These are phyloP conservation scores for Acarospora socialis DNA, from an alignment of 2,329 filamentous ascomycete genomes.

Conservation along the genomic window DNA sequence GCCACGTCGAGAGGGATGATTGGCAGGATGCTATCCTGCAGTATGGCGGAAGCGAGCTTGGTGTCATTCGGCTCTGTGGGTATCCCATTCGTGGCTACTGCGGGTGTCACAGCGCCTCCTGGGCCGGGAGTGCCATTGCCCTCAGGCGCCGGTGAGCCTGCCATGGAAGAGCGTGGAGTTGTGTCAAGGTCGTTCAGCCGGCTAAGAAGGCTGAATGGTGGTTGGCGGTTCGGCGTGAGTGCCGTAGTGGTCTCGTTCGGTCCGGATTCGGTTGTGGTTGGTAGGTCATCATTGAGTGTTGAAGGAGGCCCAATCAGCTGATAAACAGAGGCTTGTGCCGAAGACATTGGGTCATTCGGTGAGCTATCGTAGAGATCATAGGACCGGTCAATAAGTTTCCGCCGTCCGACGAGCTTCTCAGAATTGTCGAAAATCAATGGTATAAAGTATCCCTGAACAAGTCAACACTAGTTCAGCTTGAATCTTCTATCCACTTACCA, in stretches of 20 bases:
- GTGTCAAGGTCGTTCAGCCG: constrained; percentile 55
- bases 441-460: constrained; percentile 88
- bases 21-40: constrained; percentile 68
- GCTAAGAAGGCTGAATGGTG: constrained; percentile 54
- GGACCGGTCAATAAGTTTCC: constrained; percentile 71
- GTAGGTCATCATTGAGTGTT: constrained; percentile 1
- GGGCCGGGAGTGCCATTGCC: constrained; percentile 32
- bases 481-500: too few relatives aligned
- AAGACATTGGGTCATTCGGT: constrained; percentile 77
- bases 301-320: constrained; percentile 33
- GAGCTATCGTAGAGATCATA: constrained; percentile 89
- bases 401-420: constrained; percentile 62
- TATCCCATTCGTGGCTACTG: constrained; percentile 11
- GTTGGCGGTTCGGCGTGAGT: constrained; percentile 40
- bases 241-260: constrained; percentile 14
- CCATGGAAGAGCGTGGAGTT: constrained; percentile 73
- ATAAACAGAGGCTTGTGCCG: constrained; percentile 60
- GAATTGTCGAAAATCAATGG: constrained; percentile 75
- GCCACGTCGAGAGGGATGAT: constrained; percentile 74
- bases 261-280: constrained; percentile 27
- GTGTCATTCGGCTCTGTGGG: constrained; percentile 17
- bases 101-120: constrained; percentile 11
- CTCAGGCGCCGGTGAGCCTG: constrained; percentile 77
- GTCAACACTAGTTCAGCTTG: too few relatives aligned
- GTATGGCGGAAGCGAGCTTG: constrained; percentile 31